A percentile compares a stretch with the other conserved stretches of the same genome.
These are phyloP conservation scores for Nosema muscidifuracis DNA, from an alignment of 371 early-diverging fungal genomes.

Conservation along the genomic window DNA sequence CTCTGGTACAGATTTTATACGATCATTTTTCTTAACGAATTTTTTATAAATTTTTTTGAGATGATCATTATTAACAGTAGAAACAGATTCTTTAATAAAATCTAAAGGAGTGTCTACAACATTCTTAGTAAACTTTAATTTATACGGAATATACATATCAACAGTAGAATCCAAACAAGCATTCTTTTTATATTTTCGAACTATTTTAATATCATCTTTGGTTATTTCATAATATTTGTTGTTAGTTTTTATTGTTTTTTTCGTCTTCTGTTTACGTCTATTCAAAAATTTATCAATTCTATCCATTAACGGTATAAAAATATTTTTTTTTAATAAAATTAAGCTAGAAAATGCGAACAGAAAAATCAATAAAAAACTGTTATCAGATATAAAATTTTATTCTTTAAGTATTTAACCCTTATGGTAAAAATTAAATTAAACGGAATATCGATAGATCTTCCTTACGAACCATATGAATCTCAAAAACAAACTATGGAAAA, in stretches of 20 bases:
- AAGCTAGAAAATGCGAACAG: background rate
- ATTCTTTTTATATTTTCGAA: constrained; percentile 34
- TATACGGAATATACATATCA: constrained; percentile 16
- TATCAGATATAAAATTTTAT: background rate
- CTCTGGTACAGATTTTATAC: background rate
- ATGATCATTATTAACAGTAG: background rate
- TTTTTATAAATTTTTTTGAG: background rate
- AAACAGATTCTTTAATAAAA: background rate
- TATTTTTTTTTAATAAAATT: background rate
- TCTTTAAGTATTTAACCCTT: background rate
- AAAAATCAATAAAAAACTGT: background rate
- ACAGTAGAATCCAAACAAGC: constrained; percentile 36
- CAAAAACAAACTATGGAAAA: constrained; percentile 65
- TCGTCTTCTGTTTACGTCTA: constrained; percentile 29
- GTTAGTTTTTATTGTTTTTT: constrained; percentile 19
- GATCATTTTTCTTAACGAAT: background rate
- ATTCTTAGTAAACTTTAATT: constrained; percentile 16
- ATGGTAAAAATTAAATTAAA: constrained; percentile 40
- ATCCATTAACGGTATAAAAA: constrained; percentile 35
- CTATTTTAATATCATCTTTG: constrained; percentile 43
- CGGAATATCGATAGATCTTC: constrained; percentile 58
- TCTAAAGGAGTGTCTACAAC: constrained; percentile 9
- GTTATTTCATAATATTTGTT: constrained; percentile 36
- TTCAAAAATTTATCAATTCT: constrained; percentile 53
- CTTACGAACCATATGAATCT: constrained; percentile 65